Base-by-base conservation (phyloP, 1,284 basidiomycete genomes). In the Tranzscheliella williamsii region DNA sequence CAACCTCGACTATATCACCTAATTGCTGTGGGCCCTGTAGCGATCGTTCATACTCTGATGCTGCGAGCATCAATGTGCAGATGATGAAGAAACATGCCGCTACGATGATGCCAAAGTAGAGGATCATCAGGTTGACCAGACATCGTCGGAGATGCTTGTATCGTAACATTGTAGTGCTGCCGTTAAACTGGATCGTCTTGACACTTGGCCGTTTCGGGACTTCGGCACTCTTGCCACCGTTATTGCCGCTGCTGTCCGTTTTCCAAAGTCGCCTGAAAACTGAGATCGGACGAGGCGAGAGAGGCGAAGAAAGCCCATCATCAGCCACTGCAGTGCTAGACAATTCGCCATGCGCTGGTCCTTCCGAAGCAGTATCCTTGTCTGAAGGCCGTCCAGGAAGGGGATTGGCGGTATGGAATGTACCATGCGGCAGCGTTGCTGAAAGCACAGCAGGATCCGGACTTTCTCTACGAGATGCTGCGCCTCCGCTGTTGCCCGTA, bases 71-170 rank as follows among this genome's bases (percentile, higher is more conserved):
- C 36, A 58, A 45, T 5, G 67, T 47, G 13, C 58, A 23, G 13
- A 33, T 44, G 12, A 65, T 41, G 17, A 63, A 71, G 22, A 47
- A 41, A 40, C 43, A 42, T 9, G 67, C 68, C 2, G 51, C 68
- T n/a, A 47, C 41, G 22, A 61, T 66, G 41, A 71, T 64, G 39
- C 62, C 54, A 20, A 58, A n/a, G 40, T 70, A 70, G 13, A 71
- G 51, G 16, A 71, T 52, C 17, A 60, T 38, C 16, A 71, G 46
- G 41, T 69, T 70, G 44, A 69, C 43, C 37, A 67, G 38, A 34
- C 68, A 71, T 6, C 68, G 35, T 4, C 68, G 63, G 29, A 71
- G 47, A 52, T 71, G 70, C 31, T 41, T 50, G 48, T 62, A 69
- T 16, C 53, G 33, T 5, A 47, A 29, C 33, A 46, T 39, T 8